phyloP scores from a whole-genome alignment of 768 basidiomycete species.

The Boletus rufocinnamomeus region DNA sequence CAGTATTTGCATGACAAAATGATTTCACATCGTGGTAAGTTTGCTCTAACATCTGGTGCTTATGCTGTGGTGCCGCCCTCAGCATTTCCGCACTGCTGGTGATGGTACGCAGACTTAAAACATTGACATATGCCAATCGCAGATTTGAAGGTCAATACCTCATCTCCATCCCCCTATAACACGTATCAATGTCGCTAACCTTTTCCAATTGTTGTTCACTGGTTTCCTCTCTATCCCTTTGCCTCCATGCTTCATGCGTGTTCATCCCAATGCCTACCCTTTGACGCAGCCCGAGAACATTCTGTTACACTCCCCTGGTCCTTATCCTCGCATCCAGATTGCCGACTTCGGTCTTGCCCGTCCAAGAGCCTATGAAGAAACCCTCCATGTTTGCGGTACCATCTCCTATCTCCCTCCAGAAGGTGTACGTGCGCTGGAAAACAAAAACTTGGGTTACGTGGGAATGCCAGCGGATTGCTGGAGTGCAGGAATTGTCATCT shows the following conservation, averaged over 20 bases:
- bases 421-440: conserved; percentile 76
- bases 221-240: neutral
- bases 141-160: conserved; percentile 63
- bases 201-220: neutral
- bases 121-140: conserved; percentile 4
- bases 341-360: conserved; percentile 89
- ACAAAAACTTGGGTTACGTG: conserved; percentile 68
- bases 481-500: conserved; percentile 82
- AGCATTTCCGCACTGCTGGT: neutral
- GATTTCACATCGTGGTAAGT: conserved; percentile 78
- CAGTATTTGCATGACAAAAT: conserved; percentile 68
- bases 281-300: conserved; percentile 76
- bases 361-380: conserved; percentile 76
- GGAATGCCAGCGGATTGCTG: conserved; percentile 92
- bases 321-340: conserved; percentile 81
- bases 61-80: neutral
- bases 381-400: conserved; percentile 85
- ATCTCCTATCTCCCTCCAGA: conserved; percentile 86
- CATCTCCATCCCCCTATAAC: neutral
- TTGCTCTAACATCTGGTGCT: neutral
- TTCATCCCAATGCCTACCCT: neutral
- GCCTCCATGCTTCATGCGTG: neutral
- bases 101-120: neutral
- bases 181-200: neutral
- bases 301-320: conserved; percentile 72